Evolutionary conservation across 306 rosid species (phyloP).

Genomic region (Cucurbita ficifolia): DNA sequence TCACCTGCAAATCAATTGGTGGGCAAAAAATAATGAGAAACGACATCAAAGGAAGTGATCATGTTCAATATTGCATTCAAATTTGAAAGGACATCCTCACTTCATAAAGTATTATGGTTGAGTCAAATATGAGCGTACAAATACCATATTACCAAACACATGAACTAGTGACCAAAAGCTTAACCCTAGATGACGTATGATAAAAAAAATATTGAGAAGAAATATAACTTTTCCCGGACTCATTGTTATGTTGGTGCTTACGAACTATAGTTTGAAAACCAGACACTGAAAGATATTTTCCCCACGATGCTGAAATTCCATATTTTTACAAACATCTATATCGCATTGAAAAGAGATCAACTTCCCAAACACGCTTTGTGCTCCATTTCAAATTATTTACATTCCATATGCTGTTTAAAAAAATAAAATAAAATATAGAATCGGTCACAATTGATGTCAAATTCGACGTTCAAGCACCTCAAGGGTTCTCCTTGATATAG

Average conservation of each 20-base stretch:
- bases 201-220: not conserved
- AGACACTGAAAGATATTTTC: not conserved
- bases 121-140: not conserved
- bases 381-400: not conserved
- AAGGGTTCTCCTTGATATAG: not conserved
- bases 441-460: not conserved
- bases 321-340: not conserved
- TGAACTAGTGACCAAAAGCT: not conserved
- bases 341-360: not conserved
- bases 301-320: not conserved
- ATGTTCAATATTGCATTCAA: not conserved
- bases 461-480: not conserved
- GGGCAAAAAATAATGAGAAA: not conserved
- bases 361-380: not conserved
- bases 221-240: not conserved
- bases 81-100: not conserved
- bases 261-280: not conserved
- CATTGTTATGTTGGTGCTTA: not conserved
- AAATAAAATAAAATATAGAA: not conserved
- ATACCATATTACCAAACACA: not conserved
- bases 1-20: conserved; percentile 45
- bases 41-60: not conserved
- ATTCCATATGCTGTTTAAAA: not conserved
- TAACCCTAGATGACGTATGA: not conserved
- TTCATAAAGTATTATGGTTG: not conserved